A percentile compares a stretch with the other conserved stretches of the same genome.
Evolutionary conservation across 2,329 filamentous ascomycete genomes (phyloP).

Genomic region (Exophiala dermatitidis): DNA sequence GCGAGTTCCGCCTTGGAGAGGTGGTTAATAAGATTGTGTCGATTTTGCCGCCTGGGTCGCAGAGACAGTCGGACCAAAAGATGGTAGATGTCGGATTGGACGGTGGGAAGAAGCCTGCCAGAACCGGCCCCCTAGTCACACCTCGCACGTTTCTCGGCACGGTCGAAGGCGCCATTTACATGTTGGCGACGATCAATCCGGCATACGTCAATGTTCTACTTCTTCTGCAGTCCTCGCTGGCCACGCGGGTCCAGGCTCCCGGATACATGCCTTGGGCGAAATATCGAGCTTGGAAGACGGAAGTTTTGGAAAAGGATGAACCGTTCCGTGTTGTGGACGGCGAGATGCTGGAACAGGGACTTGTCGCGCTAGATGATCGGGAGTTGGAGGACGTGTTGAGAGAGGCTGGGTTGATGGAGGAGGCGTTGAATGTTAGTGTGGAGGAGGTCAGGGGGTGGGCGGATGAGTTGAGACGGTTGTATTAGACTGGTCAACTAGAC

Average conservation of each 20-base stretch:
- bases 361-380: conserved; percentile 62
- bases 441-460: conserved; percentile 23
- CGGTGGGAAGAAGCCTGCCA: neutral
- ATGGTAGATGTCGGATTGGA: neutral
- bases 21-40: conserved; percentile 83
- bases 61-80: neutral
- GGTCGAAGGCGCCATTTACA: conserved; percentile 84
- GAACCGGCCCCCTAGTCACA: conserved; percentile 56
- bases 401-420: conserved; percentile 28
- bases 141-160: conserved; percentile 85
- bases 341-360: conserved; percentile 71
- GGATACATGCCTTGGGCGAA: conserved; percentile 69
- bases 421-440: conserved; percentile 19
- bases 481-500: conserved; percentile 8
- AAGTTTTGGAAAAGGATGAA: conserved; percentile 61
- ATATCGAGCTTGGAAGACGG: conserved; percentile 76
- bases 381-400: conserved; percentile 49
- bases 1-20: conserved; percentile 81
- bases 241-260: conserved; percentile 57
- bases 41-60: conserved; percentile 50
- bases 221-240: conserved; percentile 67
- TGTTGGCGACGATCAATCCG: conserved; percentile 68
- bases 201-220: conserved; percentile 72
- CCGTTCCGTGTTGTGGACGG: conserved; percentile 88
- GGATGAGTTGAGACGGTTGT: conserved; percentile 25